Conservation (phyloP, 306 rosid genomes). For the Vicia villosa region DNA sequence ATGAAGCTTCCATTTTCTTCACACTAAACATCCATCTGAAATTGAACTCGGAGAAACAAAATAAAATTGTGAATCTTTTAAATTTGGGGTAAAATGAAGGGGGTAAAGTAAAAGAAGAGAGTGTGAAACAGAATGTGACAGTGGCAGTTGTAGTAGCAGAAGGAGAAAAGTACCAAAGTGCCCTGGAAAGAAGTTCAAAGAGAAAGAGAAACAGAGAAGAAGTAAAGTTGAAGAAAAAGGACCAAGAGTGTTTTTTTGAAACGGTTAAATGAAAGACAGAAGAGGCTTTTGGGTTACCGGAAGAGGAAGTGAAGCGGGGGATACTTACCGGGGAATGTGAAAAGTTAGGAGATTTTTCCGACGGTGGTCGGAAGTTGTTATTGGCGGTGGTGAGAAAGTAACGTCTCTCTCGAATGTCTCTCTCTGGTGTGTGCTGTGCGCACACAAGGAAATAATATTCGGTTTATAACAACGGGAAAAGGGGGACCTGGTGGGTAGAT, state of each 20-base stretch:
- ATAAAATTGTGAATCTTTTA: neutral
- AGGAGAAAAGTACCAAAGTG: slow-evolving; percentile 1
- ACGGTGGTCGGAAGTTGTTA: slow-evolving; percentile 15
- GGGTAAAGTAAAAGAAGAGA: slow-evolving; percentile 19
- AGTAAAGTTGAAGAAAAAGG: slow-evolving; percentile 2
- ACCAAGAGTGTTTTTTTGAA: neutral
- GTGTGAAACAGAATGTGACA: neutral
- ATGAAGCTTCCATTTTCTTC: slow-evolving; percentile 47
- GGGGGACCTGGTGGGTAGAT: slow-evolving; percentile 46
- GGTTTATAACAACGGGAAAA: slow-evolving; percentile 62
- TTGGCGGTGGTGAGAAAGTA: slow-evolving; percentile 10
- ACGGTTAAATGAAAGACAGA: neutral
- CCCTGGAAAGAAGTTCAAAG: too few relatives aligned
- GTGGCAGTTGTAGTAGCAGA: slow-evolving; percentile 18
- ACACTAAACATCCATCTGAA: slow-evolving; percentile 52
- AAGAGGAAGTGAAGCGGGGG: neutral
- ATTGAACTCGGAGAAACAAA: slow-evolving; percentile 22
- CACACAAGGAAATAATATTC: slow-evolving; percentile 4
- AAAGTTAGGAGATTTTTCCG: neutral
- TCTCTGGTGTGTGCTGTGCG: slow-evolving; percentile 9
- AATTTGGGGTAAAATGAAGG: slow-evolving; percentile 25
- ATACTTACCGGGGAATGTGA: neutral
- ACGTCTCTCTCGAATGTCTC: slow-evolving; percentile 4
- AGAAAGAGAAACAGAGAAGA: neutral
- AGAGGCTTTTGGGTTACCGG: slow-evolving; percentile 4